Evolutionary conservation across 2,329 filamentous ascomycete species (phyloP).

Genomic region (Ceratocystis albifundus): DNA sequence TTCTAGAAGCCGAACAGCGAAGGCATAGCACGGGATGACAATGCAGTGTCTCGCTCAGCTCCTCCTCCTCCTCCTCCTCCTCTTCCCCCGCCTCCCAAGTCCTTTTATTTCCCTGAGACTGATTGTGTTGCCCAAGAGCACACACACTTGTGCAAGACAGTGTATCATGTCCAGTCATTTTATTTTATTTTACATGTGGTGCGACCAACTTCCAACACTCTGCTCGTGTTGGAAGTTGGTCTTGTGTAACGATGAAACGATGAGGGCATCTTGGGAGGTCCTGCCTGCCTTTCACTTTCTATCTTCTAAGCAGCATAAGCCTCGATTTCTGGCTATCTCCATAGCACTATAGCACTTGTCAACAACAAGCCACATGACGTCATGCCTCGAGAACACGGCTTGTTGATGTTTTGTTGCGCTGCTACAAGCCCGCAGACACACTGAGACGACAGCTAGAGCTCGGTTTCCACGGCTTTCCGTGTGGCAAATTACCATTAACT

Average conservation of each 20-base stretch:
- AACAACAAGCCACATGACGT: not conserved
- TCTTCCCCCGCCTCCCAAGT: too few species aligned
- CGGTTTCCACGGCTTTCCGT: not conserved
- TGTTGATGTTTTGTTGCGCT: too few species aligned
- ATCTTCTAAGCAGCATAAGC: not conserved
- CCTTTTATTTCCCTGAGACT: not conserved
- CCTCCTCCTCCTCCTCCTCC: not conserved
- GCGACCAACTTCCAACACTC: constrained; percentile 3
- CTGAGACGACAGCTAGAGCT: not conserved
- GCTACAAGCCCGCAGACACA: too few species aligned
- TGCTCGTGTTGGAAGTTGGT: not conserved
- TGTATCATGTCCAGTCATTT: not conserved
- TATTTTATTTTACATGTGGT: not conserved
- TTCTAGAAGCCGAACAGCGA: constrained; percentile 3
- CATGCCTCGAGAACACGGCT: not conserved
- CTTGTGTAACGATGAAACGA: not conserved
- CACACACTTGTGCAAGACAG: not conserved
- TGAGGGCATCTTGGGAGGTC: not conserved
- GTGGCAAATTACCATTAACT: not conserved
- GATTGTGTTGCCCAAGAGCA: not conserved
- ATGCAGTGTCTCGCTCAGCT: not conserved
- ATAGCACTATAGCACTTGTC: not conserved
- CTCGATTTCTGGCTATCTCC: not conserved
- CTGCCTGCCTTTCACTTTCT: not conserved
- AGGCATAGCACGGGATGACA: not conserved